phyloP scores from a whole-genome alignment of 179 eudicot species.

The Amaranthus tricolor region DNA sequence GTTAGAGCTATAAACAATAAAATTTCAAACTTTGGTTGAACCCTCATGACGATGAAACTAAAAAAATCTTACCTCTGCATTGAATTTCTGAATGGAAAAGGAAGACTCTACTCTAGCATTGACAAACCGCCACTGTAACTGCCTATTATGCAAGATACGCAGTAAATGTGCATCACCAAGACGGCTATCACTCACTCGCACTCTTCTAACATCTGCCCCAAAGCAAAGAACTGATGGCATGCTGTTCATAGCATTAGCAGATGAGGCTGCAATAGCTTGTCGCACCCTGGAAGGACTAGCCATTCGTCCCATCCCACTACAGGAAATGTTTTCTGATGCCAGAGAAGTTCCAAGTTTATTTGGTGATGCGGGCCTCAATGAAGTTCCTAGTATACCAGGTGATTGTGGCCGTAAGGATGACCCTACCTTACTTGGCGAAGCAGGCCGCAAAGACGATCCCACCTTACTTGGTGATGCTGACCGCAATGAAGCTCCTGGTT shows the following conservation, averaged over 20 bases:
- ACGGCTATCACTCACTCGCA: slow-evolving; percentile 68
- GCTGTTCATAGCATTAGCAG: slow-evolving; percentile 35
- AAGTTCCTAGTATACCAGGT: slow-evolving; percentile 49
- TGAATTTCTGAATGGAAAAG: slow-evolving; percentile 50
- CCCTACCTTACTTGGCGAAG: slow-evolving; percentile 39
- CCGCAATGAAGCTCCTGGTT: slow-evolving; percentile 34
- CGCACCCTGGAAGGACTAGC: slow-evolving; percentile 71
- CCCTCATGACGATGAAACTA: background rate
- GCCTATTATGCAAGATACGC: slow-evolving; percentile 74
- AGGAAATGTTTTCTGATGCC: slow-evolving; percentile 34
- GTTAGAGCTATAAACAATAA: background rate
- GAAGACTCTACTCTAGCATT: slow-evolving; percentile 75
- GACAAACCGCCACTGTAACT: slow-evolving; percentile 94
- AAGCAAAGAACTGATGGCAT: slow-evolving; percentile 70
- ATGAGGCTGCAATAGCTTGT: slow-evolving; percentile 38
- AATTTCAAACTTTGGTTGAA: background rate
- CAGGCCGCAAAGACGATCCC: slow-evolving; percentile 13
- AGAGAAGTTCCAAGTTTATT: background rate
- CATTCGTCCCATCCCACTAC: slow-evolving; percentile 54
- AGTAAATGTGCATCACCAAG: slow-evolving; percentile 81
- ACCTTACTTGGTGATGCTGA: slow-evolving; percentile 14
- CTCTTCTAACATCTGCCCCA: slow-evolving; percentile 80
- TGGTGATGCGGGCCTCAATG: slow-evolving; percentile 31
- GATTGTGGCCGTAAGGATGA: slow-evolving; percentile 33
- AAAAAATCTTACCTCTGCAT: slow-evolving; percentile 56